Evolutionary conservation across 306 rosid species (phyloP).

Genomic region (Vigna radiata): DNA sequence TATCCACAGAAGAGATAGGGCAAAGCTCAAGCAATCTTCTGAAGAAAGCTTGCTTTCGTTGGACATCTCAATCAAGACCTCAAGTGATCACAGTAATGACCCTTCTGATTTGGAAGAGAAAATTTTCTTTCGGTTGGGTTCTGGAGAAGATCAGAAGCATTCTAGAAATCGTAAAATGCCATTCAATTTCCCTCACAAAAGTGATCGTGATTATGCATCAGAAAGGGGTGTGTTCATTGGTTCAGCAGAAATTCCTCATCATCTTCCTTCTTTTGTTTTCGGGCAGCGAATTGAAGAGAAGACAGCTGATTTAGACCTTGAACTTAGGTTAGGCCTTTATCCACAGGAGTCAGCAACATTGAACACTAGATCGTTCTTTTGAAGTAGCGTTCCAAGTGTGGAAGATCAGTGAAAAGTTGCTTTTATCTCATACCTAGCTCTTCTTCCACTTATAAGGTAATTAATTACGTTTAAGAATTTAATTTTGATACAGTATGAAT

Average conservation of each 20-base stretch:
- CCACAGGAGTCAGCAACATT: slow-evolving; percentile 45
- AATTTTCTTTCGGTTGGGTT: slow-evolving; percentile 17
- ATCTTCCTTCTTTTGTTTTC: slow-evolving; percentile 44
- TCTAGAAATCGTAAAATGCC: not conserved
- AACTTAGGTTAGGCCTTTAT: slow-evolving; percentile 63
- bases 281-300: slow-evolving; percentile 38
- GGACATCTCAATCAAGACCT: slow-evolving; percentile 43
- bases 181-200: slow-evolving; percentile 10
- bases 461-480: slow-evolving; percentile 10
- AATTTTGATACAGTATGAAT: slow-evolving; percentile 22
- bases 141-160: slow-evolving; percentile 27
- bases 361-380: slow-evolving; percentile 60
- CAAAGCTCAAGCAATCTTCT: slow-evolving; percentile 62
- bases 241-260: slow-evolving; percentile 30
- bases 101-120: slow-evolving; percentile 45
- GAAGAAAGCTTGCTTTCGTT: slow-evolving; percentile 56
- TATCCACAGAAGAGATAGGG: slow-evolving; percentile 77
- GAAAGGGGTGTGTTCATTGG: slow-evolving; percentile 36
- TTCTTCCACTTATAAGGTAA: slow-evolving; percentile 11
- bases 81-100: slow-evolving; percentile 22
- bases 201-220: slow-evolving; percentile 28
- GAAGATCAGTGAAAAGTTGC: slow-evolving; percentile 43
- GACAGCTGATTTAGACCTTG: slow-evolving; percentile 58
- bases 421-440: slow-evolving; percentile 44
- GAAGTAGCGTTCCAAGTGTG: not conserved